Percentiles rank a stretch among this genome's conserved stretches.
Evolutionary conservation across 2,329 filamentous ascomycete genomes (phyloP).

Genomic region (Paramyrothecium sp.): DNA sequence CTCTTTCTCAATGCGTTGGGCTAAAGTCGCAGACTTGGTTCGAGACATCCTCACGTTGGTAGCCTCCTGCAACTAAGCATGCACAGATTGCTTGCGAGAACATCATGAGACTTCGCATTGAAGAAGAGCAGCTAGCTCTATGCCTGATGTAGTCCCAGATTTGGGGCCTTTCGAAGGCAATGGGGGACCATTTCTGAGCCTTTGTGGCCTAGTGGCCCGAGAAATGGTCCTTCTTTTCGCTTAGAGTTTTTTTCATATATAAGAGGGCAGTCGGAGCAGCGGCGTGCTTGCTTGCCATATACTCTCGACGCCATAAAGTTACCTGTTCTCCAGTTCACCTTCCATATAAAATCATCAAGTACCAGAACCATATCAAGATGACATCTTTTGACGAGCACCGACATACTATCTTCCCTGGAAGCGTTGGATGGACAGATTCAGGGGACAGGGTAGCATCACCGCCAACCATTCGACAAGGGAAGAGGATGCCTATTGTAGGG

Average conservation of each 20-base stretch:
- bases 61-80: too few species aligned
- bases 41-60: too few species aligned
- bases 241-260: not conserved
- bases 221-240: not conserved
- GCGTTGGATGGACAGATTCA: not conserved
- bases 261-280: not conserved
- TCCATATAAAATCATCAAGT: not conserved
- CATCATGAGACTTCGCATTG: not conserved
- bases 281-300: not conserved
- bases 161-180: not conserved
- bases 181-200: not conserved
- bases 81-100: not conserved
- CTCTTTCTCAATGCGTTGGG: constrained; percentile 9
- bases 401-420: constrained; percentile 1
- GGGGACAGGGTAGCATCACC: not conserved
- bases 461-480: not conserved
- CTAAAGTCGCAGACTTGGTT: not conserved
- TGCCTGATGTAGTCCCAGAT: not conserved
- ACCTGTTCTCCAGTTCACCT: not conserved
- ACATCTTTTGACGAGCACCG: not conserved
- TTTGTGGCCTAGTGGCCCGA: not conserved
- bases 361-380: not conserved
- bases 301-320: not conserved
- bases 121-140: not conserved
- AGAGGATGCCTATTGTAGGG: not conserved